Conservation (phyloP, 768 basidiomycete species). For the Mrakia gelida region DNA sequence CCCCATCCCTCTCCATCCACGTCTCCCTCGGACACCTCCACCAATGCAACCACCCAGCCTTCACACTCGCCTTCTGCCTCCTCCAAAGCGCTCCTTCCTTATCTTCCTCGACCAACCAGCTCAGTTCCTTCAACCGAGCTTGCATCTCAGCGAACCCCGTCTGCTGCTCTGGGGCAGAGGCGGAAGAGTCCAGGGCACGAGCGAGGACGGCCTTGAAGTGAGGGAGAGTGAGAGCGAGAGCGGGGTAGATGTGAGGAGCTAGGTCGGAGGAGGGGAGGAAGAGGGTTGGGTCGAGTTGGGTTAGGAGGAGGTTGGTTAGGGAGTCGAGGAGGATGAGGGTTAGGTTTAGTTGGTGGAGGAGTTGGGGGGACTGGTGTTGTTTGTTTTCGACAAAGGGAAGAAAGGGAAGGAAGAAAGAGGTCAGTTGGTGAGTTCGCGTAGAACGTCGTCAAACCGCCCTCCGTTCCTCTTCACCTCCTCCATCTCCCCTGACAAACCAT, state of each 20-base stretch:
- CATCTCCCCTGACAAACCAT: not conserved
- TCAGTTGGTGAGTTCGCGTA: not conserved
- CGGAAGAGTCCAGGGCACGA: not conserved
- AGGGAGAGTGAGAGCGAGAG: not conserved
- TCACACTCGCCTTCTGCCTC: slow-evolving; percentile 28
- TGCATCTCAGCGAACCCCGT: not conserved
- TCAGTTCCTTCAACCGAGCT: not conserved
- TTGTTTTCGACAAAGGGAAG: not conserved
- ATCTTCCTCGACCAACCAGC: not conserved
- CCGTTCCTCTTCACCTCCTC: no score
- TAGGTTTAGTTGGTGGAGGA: not conserved
- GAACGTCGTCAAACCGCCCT: no score
- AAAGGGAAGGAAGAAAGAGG: not conserved
- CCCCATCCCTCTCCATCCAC: slow-evolving; percentile 27
- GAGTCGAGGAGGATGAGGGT: slow-evolving; percentile 10
- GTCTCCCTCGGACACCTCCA: slow-evolving; percentile 32
- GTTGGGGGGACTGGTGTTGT: slow-evolving; percentile 2
- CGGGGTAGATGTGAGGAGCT: not conserved
- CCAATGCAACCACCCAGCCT: slow-evolving; percentile 13
- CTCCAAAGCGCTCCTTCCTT: slow-evolving; percentile 26
- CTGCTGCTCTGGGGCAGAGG: not conserved
- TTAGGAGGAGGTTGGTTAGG: slow-evolving; percentile 11
- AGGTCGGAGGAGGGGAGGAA: slow-evolving; percentile 18
- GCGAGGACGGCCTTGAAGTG: not conserved
- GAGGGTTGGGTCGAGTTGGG: slow-evolving; percentile 16